phyloP scores from a whole-genome alignment of 441 rosid species.

The Adansonia gregorii region DNA sequence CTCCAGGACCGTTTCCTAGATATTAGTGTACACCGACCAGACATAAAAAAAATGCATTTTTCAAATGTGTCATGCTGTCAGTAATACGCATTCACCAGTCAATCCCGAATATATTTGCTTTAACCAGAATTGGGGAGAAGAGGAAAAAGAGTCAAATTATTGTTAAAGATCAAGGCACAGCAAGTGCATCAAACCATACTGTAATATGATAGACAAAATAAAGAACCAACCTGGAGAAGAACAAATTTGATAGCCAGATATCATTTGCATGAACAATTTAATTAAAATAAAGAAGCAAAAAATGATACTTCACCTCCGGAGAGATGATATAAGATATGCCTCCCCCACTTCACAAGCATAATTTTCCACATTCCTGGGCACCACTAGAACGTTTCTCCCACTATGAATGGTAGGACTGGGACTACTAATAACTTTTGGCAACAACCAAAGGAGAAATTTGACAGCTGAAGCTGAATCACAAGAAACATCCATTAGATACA shows the following conservation, averaged over 20 bases:
- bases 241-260: conserved; percentile 5
- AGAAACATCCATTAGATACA: conserved; percentile 84
- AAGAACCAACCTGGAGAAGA: neutral
- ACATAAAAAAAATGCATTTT: neutral
- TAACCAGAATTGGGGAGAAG: neutral
- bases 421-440: conserved; percentile 75
- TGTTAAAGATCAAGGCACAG: neutral
- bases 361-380: conserved; percentile 72
- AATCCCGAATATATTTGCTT: neutral
- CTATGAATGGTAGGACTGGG: conserved; percentile 64
- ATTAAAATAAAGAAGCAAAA: conserved; percentile 17
- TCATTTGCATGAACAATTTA: neutral
- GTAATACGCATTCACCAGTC: neutral
- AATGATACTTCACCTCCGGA: conserved; percentile 66
- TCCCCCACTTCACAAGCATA: conserved; percentile 83
- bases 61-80: neutral
- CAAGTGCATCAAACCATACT: neutral
- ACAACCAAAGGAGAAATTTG: conserved; percentile 87
- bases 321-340: conserved; percentile 75
- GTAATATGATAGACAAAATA: conserved; percentile 1
- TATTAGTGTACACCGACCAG: neutral
- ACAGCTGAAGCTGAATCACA: conserved; percentile 76
- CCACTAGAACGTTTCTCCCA: conserved; percentile 66
- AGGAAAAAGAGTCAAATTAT: no score
- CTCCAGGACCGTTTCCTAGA: neutral